These are phyloP conservation scores for Arxiozyma bovina DNA, from an alignment of 1,139 yeast species.

Conservation along the genomic window DNA sequence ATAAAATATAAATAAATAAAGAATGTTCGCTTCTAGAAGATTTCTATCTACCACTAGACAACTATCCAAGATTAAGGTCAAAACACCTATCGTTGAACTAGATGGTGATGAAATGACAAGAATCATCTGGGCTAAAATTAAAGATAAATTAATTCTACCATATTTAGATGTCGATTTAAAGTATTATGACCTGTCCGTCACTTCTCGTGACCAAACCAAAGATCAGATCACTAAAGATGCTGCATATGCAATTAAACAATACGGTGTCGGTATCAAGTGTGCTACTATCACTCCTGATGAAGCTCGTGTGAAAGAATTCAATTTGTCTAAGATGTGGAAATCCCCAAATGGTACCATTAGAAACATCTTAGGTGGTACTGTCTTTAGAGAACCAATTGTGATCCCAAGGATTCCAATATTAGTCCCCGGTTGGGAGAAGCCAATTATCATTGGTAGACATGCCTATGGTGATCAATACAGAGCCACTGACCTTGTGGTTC, in stretches of 20 bases:
- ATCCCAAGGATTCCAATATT: constrained; percentile 69
- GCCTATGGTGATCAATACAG: constrained; percentile 82
- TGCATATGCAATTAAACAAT: constrained; percentile 63
- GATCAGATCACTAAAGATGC: constrained; percentile 70
- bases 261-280: constrained; percentile 78
- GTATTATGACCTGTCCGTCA: constrained; percentile 67
- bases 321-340: constrained; percentile 73
- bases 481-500: constrained; percentile 65
- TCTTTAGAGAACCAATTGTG: constrained; percentile 74
- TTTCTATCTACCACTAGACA: constrained; percentile 15
- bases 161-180: constrained; percentile 64
- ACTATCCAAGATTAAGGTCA: constrained; percentile 42
- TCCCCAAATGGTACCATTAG: constrained; percentile 82
- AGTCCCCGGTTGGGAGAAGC: constrained; percentile 72
- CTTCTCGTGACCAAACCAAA: constrained; percentile 60
- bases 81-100: constrained; percentile 68
- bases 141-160: constrained; percentile 60
- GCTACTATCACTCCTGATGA: constrained; percentile 85
- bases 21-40: constrained; percentile 11
- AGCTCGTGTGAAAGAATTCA: constrained; percentile 67
- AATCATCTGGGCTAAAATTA: constrained; percentile 72
- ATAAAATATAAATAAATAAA: not conserved
- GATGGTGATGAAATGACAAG: constrained; percentile 87
- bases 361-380: constrained; percentile 75
- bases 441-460: constrained; percentile 79